Evolutionary conservation across 108 stramenopile species (phyloP), one percentile per base, ranked within the genome.

Genomic region (Pseudonitzschia pungens): DNA sequence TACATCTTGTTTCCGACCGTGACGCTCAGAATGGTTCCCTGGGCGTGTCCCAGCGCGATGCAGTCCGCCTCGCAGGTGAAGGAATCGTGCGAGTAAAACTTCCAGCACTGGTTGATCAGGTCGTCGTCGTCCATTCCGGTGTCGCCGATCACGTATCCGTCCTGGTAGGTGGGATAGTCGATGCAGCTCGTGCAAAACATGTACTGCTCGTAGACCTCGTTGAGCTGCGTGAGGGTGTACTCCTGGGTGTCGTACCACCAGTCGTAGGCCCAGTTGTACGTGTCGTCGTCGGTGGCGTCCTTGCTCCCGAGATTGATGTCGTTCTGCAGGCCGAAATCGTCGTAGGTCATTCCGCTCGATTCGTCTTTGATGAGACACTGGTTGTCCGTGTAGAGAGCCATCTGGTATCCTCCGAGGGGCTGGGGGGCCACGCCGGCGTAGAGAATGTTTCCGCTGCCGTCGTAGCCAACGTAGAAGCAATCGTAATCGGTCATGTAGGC

Each of bases 71-170:
- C 88, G 71, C 90, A 91, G 58, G 80, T 81, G 81, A 65, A 94
- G 56, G 88, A 88, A 41, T 90, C 81, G 66, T 94, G 92, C 15
- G 89, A 90, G 55, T 89, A 88, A 63, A 94, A 94, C 83, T 94
- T 94, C 92, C 92, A 94, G 75, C 92, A 94, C 66, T 94, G 92
- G 71, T 94, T 94, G 81, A 94, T 94, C n/a, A 94, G 55, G 75
- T 94, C 92, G 57, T 91, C 92, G 50, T 94, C 92, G 63, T 94
- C 92, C 21, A 68, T 91, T 27, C 92, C 92, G 27, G 76, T 51
- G 64, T 94, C 87, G 50, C 92, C 92, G 71, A 94, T 94, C 57
- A 90, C 84, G 72, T 91, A 94, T 53, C 92, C 92, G 81, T 94
- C 92, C 71, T 94, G 92, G 65, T 91, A 94, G 0, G 92, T 94